Base-by-base conservation (phyloP, 352 stramenopile species). In the Elongisporangium anandrum region DNA sequence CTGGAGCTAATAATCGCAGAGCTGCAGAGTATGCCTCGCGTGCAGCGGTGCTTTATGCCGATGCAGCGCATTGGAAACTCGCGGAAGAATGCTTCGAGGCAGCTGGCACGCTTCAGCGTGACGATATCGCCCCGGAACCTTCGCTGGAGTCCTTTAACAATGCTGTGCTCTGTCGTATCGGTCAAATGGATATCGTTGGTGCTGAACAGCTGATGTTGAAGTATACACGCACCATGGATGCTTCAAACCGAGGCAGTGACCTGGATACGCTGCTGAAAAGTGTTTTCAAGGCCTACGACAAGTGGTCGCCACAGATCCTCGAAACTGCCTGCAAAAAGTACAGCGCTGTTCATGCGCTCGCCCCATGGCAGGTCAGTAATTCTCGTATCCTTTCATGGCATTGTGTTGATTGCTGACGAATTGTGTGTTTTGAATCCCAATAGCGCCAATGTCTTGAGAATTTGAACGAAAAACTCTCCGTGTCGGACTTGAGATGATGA, bases 101-200 rank as follows among this genome's bases (percentile, higher is more conserved):
- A 4, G 78, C 78, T 4, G 82, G 78, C 10, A 71, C 85, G 29
- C 71, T 82, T 57, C 72, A 80, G 54, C 63, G 77, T 16, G 61
- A 34, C 19, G 70, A 78, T 21, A 56, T 50, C 13, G 66, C 83
- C n/a, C 17, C 60, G 7, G 66, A 72, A 2, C 54, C 71, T 16
- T 78, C 79, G 19, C 79, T 79, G 22, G 78, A 92, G 51, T 64
- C 72, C 22, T 88, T 88, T 48, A 70, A 68, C 2, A 82, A 85
- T 56, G 78, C 79, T 21, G 75, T 86, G 38, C 55, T 92, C 0
- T 90, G 79, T 54, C 76, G 78, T 24, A 73, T 92, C 24, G 78
- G 68, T 0, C 70, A 83, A 34, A 53, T 81, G 24, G 82, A 92
- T 23, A 68, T 90, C 22, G 64, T 60, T 47, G 79, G 79, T 20